Conservation (phyloP, 805 yeast species). For the Candida sithepensis region DNA sequence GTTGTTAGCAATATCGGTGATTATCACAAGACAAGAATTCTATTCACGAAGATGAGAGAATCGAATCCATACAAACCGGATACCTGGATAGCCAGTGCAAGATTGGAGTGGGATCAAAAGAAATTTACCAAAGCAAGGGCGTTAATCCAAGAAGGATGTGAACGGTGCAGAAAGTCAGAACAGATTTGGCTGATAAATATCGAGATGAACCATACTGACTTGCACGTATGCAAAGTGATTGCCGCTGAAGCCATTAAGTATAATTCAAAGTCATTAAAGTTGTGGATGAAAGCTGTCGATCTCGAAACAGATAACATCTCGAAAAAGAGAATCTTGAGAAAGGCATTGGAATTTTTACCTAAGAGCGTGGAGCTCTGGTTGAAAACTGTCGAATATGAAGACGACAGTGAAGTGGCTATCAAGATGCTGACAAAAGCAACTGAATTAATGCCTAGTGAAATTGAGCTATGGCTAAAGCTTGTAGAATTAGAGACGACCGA, state of each 20-base stretch:
- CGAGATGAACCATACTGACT: constrained; percentile 49
- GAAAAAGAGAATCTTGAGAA: constrained; percentile 58
- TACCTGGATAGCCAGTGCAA: constrained; percentile 85
- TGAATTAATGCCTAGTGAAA: constrained; percentile 60
- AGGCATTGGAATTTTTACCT: constrained; percentile 68
- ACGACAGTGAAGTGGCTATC: constrained; percentile 42
- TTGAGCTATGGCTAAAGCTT: constrained; percentile 62
- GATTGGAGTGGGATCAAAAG: constrained; percentile 65
- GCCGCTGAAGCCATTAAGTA: constrained; percentile 62
- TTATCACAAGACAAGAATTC: constrained; percentile 50
- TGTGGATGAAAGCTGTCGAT: constrained; percentile 74
- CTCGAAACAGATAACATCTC: constrained; percentile 57
- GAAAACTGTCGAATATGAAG: constrained; percentile 57
- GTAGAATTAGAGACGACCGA: constrained; percentile 41
- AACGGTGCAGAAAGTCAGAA: constrained; percentile 58
- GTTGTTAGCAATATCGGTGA: constrained; percentile 45
- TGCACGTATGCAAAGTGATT: constrained; percentile 48
- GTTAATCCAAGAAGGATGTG: constrained; percentile 73
- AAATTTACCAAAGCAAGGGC: constrained; percentile 54
- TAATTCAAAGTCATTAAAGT: constrained; percentile 50
- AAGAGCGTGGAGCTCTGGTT: constrained; percentile 63
- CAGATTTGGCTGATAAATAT: constrained; percentile 82
- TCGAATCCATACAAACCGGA: constrained; percentile 70
- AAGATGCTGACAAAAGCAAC: constrained; percentile 63
- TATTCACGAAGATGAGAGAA: constrained; percentile 65